Conservation (phyloP, 441 rosid species). For the Omphalea diandra region DNA sequence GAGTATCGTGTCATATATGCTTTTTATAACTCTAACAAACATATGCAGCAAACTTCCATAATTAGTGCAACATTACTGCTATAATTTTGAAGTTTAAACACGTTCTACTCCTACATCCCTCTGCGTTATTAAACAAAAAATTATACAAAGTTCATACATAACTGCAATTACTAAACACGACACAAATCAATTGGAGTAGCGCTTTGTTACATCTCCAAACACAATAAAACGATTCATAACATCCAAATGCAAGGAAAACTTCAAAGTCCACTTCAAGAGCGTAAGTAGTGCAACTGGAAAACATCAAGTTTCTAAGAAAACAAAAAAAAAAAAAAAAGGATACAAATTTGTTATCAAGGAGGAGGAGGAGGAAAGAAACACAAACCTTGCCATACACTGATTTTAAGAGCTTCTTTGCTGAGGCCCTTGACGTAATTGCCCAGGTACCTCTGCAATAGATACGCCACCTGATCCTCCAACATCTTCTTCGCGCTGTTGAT, state of each 20-base stretch:
- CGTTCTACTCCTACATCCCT: conserved; percentile 1
- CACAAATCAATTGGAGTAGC: not conserved
- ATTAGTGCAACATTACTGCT: no score
- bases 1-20: no score
- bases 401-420: conserved; percentile 90
- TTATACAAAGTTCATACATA: not conserved
- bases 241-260: not conserved
- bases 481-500: conserved; percentile 38
- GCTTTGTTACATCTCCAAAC: no score
- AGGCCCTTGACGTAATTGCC: conserved; percentile 92
- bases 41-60: no score
- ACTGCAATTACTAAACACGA: no score
- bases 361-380: conserved; percentile 4
- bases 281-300: not conserved
- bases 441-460: conserved; percentile 78
- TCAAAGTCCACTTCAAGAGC: conserved; percentile 1
- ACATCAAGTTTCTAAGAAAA: no score
- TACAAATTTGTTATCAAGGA: no score
- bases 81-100: not conserved
- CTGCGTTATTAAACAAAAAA: not conserved
- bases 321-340: no score
- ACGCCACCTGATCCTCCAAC: conserved; percentile 99
- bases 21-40: no score
- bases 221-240: not conserved
- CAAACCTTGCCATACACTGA: conserved; percentile 94